Conservation (phyloP, 139 green algal genomes). For the Auxenochlorella pyrenoidosa region DNA sequence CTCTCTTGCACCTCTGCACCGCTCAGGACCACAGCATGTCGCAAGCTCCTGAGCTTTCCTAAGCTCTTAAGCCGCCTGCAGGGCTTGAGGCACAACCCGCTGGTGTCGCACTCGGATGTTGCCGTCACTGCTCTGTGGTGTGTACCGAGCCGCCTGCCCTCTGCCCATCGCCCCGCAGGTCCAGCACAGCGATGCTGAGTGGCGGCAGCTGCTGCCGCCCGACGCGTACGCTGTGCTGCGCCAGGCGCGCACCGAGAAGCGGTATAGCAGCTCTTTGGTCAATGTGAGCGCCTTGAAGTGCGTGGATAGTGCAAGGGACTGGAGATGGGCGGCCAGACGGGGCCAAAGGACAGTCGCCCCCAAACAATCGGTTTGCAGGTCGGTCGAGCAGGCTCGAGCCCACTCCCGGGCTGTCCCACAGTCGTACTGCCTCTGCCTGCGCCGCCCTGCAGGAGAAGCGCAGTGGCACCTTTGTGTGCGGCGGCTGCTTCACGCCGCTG, state of each 20-base stretch:
- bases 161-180: constrained; percentile 7
- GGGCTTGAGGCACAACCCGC: too few relatives aligned
- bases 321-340: background rate
- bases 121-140: too few relatives aligned
- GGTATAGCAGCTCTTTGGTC: constrained; percentile 36
- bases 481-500: constrained; percentile 60
- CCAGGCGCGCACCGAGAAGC: constrained; percentile 70
- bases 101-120: too few relatives aligned
- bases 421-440: background rate
- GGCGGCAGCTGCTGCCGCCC: constrained; percentile 50
- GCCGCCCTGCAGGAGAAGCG: constrained; percentile 43
- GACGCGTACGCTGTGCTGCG: constrained; percentile 75
- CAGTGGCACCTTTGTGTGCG: constrained; percentile 64
- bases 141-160: too few relatives aligned
- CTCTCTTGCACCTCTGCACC: background rate
- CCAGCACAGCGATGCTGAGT: constrained; percentile 55
- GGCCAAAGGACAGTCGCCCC: background rate
- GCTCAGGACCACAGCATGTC: too few relatives aligned
- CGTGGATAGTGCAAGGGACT: background rate
- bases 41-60: too few relatives aligned
- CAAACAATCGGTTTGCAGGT: background rate
- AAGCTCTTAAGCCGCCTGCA: too few relatives aligned
- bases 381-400: too few relatives aligned
- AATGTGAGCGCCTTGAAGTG: background rate
- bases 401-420: too few relatives aligned